Evolutionary conservation across 108 stramenopile genomes (phyloP).

Genomic region (Skeletonema marinoi): DNA sequence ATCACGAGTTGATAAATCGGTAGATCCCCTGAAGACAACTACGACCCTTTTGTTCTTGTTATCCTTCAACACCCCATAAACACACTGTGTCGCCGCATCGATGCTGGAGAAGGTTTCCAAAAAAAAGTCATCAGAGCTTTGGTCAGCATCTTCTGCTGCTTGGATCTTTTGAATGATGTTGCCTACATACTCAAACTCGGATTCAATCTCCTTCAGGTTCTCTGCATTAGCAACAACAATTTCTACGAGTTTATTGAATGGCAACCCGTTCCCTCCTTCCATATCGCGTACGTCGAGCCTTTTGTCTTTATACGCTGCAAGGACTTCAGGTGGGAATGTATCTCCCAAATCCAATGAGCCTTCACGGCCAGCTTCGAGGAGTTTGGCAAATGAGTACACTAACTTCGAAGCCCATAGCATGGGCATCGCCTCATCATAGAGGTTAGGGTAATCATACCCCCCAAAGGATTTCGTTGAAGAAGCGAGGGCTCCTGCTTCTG

Average conservation of each 20-base stretch:
- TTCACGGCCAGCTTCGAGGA: background rate
- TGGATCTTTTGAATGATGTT: background rate
- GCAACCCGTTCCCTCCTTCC: background rate
- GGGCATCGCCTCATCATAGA: background rate
- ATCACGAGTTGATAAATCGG: background rate
- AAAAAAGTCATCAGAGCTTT: background rate
- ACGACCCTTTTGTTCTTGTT: background rate
- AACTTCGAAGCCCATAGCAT: background rate
- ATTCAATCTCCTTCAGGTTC: background rate
- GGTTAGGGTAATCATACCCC: background rate
- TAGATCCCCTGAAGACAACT: background rate
- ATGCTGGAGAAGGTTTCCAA: background rate
- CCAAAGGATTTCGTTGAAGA: background rate
- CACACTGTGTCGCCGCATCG: background rate
- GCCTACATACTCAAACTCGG: background rate
- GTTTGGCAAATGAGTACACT: background rate
- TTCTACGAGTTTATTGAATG: background rate
- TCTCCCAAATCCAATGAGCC: background rate
- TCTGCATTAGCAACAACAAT: background rate
- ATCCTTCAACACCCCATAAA: background rate
- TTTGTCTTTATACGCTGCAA: background rate
- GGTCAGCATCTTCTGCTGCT: background rate
- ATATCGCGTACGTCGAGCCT: background rate
- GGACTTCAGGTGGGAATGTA: background rate
- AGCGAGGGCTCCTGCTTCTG: background rate